Base-by-base conservation (phyloP, 768 basidiomycete species). In the Tulasnella sp. region DNA sequence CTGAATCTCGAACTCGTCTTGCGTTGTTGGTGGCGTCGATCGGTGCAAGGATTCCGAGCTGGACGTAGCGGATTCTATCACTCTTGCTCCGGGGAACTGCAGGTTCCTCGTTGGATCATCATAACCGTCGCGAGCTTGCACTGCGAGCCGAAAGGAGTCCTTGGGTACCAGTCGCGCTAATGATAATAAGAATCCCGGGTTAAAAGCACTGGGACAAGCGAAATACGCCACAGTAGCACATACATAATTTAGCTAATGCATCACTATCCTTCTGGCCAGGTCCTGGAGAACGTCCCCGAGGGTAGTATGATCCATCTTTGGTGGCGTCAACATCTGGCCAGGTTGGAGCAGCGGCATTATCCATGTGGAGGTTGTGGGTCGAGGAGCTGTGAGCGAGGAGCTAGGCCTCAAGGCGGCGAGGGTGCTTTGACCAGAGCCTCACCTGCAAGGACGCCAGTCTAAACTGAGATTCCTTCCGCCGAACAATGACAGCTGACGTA, bases 301-400 rank as follows among this genome's bases (percentile, higher is more conserved):
- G 19, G 64, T 65, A 8, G 39, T 65, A 65, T n/a, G 39, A 37
- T n/a, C 64, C 64, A 6, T 65, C 64, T 34, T 37, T 65, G 0
- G 34, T 65, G 34, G 64, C 64, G 64, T 65, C 14, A 26, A 65
- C 11, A 65, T 37, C 35, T 37, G 64, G 64, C 64, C 64, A 65
- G 22, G 64, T 17, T 36, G 64, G 64, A 65, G 64, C 34, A 22
- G 34, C 22, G 32, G 35, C 64, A 26, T 8, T 65, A 26, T 59
- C 52, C 52, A 59, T 59, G 52, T 17, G 52, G 52, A 67, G 67
- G 42, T 67, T 67, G 67, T 44, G 67, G 42, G 42, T 67, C 39
- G 35, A n/a, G 17, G n/a, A 35, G 64, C 35, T 34, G 67, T 26
- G 67, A 39, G 67, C n/a, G 35, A 41, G 36, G 39, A 42, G 22